Conservation (phyloP, 1,139 yeast genomes). For the Nakaseomyces kungkrabaensis region DNA sequence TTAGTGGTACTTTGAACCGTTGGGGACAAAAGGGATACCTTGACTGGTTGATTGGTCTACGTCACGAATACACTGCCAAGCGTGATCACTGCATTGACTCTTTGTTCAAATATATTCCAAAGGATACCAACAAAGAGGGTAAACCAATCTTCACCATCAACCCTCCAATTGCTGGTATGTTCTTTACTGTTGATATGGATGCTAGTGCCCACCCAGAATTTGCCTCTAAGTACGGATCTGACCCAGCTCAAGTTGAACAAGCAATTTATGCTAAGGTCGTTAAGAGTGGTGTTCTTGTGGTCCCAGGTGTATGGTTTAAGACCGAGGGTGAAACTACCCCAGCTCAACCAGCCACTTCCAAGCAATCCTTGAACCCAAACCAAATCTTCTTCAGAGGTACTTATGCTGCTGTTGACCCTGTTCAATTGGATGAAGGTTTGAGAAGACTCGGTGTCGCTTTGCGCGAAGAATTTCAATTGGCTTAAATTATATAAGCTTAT, state of each 20-base stretch:
- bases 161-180: constrained; percentile 62
- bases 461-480: constrained; percentile 32
- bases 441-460: constrained; percentile 49
- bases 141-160: constrained; percentile 24
- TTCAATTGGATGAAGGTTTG: constrained; percentile 42
- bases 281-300: constrained; percentile 43
- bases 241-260: constrained; percentile 41
- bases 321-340: constrained; percentile 34
- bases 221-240: constrained; percentile 35
- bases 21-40: constrained; percentile 73
- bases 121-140: constrained; percentile 10
- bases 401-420: constrained; percentile 60
- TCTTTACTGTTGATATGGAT: constrained; percentile 46
- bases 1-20: constrained; percentile 50
- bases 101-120: constrained; percentile 39
- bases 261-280: constrained; percentile 42
- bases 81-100: constrained; percentile 58
- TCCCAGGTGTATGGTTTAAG: constrained; percentile 57
- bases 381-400: constrained; percentile 55
- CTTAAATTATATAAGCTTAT: neutral
- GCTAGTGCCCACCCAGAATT: constrained; percentile 51
- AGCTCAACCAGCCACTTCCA: constrained; percentile 44
- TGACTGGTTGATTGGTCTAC: constrained; percentile 81
- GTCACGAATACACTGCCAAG: constrained; percentile 71
- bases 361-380: constrained; percentile 32